Evolutionary conservation across 2,329 filamentous ascomycete species (phyloP), one percentile per base, ranked within the genome.

Genomic region (Colletotrichum plurivorum): DNA sequence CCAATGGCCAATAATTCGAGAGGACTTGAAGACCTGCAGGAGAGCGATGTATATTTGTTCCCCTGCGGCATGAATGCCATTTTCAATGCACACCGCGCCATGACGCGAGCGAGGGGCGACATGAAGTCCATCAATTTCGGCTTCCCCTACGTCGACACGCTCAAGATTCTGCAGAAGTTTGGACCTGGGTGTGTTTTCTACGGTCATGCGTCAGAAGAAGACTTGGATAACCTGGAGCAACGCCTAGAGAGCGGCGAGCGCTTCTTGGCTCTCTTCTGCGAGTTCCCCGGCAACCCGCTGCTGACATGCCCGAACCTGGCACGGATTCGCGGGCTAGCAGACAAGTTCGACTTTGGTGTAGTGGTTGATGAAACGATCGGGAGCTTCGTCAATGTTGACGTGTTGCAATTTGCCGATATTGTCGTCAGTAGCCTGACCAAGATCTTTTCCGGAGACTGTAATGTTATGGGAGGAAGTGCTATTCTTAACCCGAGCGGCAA

Each of bases 301-400:
- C 85, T 99, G 46, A 92, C 90, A 61, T 94, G 94, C 25, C 95
- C 95, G 0, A 91, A 99, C 79, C 87, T 99, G 20, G 83, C 84
- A 69, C 91, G 95, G n/a, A 95, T 99, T 69, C 91, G 93, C 45
- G 78, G 81, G 16, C 83, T 99, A 27, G 95, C 95, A 1, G 90
- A 97, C 77, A 85, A 89, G 71, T 97, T 94, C 80, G 92, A 93
- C 76, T 98, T 99, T 78, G 92, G 91, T 22, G 90, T 98, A 13
- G 93, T 98, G 2, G 89, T 99, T 2, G 96, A 99, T 80, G 96
- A 99, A 81, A 98, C 96, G 0, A 94, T 99, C 69, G 95, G 95
- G 74, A 99, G 96, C 65, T 97, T 98, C 78, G 90, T 97, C 77
- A 99, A 99, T 78, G 91, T 98, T 75, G 94, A 98, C 77, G 94